These are phyloP conservation scores for Dissophora ornata DNA, from an alignment of 192 early-diverging fungal species.

Conservation along the genomic window DNA sequence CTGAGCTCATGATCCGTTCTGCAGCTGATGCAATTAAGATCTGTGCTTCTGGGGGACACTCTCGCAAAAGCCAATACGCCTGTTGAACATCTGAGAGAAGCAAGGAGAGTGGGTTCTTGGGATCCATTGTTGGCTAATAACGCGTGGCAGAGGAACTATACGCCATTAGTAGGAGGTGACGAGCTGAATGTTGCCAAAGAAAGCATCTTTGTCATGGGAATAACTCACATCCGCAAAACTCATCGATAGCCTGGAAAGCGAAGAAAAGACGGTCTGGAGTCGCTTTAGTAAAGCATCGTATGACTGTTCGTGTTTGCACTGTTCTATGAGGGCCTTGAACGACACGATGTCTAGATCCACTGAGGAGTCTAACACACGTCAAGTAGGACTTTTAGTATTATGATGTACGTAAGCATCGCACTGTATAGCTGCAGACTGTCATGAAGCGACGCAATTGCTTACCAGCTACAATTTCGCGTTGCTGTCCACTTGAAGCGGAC, in stretches of 20 bases:
- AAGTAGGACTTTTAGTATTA: no score
- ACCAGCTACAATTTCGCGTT: slow-evolving; percentile 47
- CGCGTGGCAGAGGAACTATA: no score
- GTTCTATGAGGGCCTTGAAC: slow-evolving; percentile 35
- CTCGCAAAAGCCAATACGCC: slow-evolving; percentile 44
- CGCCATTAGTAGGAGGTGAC: no score
- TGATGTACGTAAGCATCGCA: no score
- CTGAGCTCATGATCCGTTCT: slow-evolving; percentile 53
- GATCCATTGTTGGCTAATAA: slow-evolving; percentile 37
- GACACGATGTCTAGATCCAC: slow-evolving; percentile 45
- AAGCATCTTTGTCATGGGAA: no score
- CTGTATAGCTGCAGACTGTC: no score
- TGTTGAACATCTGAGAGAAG: slow-evolving; percentile 50
- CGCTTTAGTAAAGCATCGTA: slow-evolving; percentile 24
- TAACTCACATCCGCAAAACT: slow-evolving; percentile 51
- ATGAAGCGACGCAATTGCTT: neutral
- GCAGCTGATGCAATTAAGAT: slow-evolving; percentile 36
- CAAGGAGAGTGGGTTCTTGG: slow-evolving; percentile 43
- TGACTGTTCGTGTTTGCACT: slow-evolving; percentile 29
- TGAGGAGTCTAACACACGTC: slow-evolving; percentile 29
- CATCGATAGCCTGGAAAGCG: slow-evolving; percentile 43
- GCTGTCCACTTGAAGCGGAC: neutral
- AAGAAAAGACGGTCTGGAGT: slow-evolving; percentile 39
- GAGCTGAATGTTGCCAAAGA: no score
- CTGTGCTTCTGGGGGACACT: slow-evolving; percentile 45